Percentiles rank a stretch among this genome's conserved stretches.
phyloP scores from a whole-genome alignment of 495 filamentous ascomycete species.

The Lepidopterella palustris region DNA sequence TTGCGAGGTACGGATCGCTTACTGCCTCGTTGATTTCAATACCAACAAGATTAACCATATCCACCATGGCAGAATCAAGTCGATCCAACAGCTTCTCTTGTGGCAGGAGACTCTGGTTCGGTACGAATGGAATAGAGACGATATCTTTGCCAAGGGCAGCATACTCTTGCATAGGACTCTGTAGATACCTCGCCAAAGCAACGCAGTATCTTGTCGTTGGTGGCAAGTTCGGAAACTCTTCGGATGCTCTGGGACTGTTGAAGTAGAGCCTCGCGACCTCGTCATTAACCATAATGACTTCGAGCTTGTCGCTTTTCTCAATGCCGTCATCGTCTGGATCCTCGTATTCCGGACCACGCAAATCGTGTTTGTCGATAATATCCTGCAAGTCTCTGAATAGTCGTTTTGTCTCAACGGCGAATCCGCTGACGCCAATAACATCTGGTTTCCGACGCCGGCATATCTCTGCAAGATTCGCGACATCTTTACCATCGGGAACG shows the following conservation, averaged over 20 bases:
- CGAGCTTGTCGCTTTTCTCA: conserved; percentile 62
- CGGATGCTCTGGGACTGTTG: conserved; percentile 71
- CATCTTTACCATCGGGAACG: conserved; percentile 54
- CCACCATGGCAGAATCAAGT: conserved; percentile 89
- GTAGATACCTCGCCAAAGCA: conserved; percentile 79
- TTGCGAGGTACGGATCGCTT: conserved; percentile 67
- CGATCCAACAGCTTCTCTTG: conserved; percentile 78
- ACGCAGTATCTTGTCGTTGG: conserved; percentile 82
- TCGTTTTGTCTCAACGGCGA: conserved; percentile 77
- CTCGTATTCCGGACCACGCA: conserved; percentile 67
- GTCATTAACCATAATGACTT: conserved; percentile 89
- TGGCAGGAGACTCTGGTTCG: conserved; percentile 79
- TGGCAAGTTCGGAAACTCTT: conserved; percentile 71
- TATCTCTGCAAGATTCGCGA: conserved; percentile 64
- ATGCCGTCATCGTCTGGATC: conserved; percentile 57
- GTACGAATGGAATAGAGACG: conserved; percentile 76
- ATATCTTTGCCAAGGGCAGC: conserved; percentile 85
- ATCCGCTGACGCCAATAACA: conserved; percentile 85
- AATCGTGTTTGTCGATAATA: conserved; percentile 64
- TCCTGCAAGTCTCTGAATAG: conserved; percentile 72
- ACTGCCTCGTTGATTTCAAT: conserved; percentile 92
- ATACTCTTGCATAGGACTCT: conserved; percentile 92
- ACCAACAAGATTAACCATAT: conserved; percentile 95
- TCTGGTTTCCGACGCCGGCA: conserved; percentile 74
- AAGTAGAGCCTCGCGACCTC: conserved; percentile 93